These are phyloP conservation scores for Nematocida minor DNA, from an alignment of 371 early-diverging fungal genomes.

Conservation along the genomic window DNA sequence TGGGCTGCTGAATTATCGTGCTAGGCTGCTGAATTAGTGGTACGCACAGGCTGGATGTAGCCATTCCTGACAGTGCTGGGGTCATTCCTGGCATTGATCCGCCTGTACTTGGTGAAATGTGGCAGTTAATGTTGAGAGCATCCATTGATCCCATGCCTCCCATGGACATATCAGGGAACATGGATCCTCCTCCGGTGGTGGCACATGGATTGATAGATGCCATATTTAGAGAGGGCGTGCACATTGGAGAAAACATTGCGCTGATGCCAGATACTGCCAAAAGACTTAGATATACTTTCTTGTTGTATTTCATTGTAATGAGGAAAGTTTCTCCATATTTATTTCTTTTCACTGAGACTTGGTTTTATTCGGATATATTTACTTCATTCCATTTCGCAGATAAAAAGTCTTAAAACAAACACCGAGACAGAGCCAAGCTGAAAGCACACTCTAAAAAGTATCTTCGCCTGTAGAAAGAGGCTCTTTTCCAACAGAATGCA, in stretches of 20 bases:
- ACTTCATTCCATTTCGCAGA: background rate
- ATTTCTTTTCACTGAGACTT: background rate
- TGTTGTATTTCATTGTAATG: background rate
- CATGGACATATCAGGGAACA: background rate
- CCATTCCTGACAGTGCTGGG: too few relatives aligned
- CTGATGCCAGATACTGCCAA: background rate
- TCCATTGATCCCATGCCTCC: background rate
- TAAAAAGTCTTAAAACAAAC: too few relatives aligned
- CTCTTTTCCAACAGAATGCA: too few relatives aligned
- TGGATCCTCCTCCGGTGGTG: background rate
- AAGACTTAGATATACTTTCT: background rate
- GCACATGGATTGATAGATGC: conserved; percentile 10
- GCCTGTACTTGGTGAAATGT: background rate
- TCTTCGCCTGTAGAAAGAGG: too few relatives aligned
- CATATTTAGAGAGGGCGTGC: background rate
- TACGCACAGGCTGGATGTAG: background rate
- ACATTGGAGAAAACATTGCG: background rate
- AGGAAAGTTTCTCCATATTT: background rate
- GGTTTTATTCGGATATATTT: background rate
- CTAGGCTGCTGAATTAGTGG: background rate
- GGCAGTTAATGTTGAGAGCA: background rate
- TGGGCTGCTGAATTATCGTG: background rate
- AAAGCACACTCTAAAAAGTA: too few relatives aligned
- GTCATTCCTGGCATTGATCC: background rate
- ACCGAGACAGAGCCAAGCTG: too few relatives aligned